These are phyloP conservation scores for Grifola frondosa DNA, from an alignment of 1,284 basidiomycete genomes.

Conservation along the genomic window DNA sequence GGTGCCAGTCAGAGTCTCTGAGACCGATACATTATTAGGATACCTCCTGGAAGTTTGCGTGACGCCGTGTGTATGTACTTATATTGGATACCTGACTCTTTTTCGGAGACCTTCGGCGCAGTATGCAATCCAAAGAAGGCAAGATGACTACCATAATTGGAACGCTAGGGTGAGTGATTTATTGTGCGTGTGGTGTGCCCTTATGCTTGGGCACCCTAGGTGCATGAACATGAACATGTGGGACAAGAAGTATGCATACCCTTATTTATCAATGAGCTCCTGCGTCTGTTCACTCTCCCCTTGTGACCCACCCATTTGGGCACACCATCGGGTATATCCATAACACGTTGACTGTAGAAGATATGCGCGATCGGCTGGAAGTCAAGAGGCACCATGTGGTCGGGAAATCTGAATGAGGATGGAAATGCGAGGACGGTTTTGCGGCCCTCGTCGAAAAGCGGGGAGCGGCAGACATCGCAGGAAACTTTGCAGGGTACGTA, in stretches of 20 bases:
- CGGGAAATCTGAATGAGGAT: conserved; percentile 29
- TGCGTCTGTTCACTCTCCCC: conserved; percentile 30
- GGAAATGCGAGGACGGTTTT: conserved; percentile 35
- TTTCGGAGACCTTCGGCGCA: no score
- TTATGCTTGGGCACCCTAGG: conserved; percentile 27
- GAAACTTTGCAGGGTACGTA: conserved; percentile 37
- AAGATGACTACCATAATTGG: no score
- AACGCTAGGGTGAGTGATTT: no score
- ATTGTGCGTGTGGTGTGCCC: conserved; percentile 12
- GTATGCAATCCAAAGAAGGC: no score
- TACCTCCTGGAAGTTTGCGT: no score
- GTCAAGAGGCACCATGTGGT: conserved; percentile 27
- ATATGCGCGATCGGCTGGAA: conserved; percentile 35
- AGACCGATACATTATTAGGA: no score
- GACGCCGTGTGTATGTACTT: no score
- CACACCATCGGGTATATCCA: conserved; percentile 33
- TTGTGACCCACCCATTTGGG: conserved; percentile 36
- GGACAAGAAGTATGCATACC: conserved; percentile 10
- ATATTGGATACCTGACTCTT: no score
- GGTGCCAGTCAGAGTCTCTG: conserved; percentile 18
- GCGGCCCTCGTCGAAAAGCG: conserved; percentile 37
- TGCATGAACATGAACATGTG: background rate
- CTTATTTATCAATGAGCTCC: conserved; percentile 24
- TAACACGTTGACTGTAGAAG: conserved; percentile 33
- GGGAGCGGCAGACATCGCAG: conserved; percentile 33